A percentile compares a stretch with the other conserved stretches of the same genome.
Conservation (phyloP, 2,329 filamentous ascomycete species). For the Mariannaea elegans region DNA sequence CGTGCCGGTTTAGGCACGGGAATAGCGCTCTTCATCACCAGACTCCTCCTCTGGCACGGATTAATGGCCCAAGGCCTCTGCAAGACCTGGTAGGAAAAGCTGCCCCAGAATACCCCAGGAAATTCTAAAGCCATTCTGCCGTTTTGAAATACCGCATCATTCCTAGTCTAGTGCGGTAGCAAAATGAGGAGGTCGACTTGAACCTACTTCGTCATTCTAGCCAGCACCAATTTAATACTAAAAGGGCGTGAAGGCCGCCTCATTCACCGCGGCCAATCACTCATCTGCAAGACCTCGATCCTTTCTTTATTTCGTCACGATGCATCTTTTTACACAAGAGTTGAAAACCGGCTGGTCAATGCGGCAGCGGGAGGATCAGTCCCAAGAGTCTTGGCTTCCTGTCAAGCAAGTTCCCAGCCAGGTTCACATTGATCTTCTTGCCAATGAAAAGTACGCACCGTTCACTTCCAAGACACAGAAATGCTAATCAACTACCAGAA, state of each 20-base stretch:
- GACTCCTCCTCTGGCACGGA: neutral
- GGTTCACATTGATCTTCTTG: constrained; percentile 4
- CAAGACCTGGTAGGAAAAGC: neutral
- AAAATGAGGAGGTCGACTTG: neutral
- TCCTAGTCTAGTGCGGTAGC: neutral
- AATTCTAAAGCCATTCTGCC: neutral
- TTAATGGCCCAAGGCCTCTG: neutral
- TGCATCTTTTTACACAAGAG: neutral
- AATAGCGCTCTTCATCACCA: neutral
- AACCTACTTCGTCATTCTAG: neutral
- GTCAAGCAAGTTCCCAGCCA: constrained; percentile 6
- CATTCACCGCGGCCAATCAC: neutral
- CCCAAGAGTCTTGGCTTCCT: neutral
- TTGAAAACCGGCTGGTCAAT: constrained; percentile 5
- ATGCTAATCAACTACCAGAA: neutral
- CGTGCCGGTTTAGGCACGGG: constrained; percentile 3
- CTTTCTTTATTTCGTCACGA: neutral
- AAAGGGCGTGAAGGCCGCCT: neutral
- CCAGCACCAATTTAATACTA: neutral
- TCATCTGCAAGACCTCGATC: neutral
- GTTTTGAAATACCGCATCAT: neutral
- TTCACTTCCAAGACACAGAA: neutral
- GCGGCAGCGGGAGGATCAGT: neutral
- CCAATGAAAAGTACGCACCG: neutral
- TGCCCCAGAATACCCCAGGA: neutral